Conservation (phyloP, 306 rosid species). For the Lablab purpureus region DNA sequence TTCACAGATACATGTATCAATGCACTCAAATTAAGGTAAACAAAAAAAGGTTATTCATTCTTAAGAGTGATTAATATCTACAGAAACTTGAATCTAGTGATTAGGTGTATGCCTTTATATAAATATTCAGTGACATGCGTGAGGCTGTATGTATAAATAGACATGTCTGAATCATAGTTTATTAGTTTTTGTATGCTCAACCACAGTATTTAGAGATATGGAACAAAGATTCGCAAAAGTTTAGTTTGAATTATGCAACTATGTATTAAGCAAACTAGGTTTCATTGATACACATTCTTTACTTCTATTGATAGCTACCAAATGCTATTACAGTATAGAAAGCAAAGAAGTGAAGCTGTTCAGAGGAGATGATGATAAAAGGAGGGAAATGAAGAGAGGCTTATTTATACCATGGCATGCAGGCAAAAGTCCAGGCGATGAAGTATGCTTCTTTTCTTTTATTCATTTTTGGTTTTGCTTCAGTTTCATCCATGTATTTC, state of each 20-base stretch:
- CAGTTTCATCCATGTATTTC: no score
- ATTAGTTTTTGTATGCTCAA: constrained; percentile 36
- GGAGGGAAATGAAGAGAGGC: constrained; percentile 9
- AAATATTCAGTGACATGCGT: neutral
- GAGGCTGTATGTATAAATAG: no score
- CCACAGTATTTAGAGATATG: constrained; percentile 7
- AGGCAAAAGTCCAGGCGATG: constrained; percentile 45
- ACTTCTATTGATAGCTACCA: neutral
- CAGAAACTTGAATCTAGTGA: no score
- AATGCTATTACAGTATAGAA: neutral
- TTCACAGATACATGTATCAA: no score
- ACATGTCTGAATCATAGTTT: neutral
- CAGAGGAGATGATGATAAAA: neutral
- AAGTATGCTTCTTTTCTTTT: constrained; percentile 21
- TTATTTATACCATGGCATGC: constrained; percentile 34
- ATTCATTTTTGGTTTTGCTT: neutral
- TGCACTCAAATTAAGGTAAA: no score
- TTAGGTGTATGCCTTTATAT: no score
- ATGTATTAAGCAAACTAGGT: neutral
- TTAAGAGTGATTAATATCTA: no score
- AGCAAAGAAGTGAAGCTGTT: constrained; percentile 10
- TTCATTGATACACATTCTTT: neutral
- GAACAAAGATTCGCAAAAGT: constrained; percentile 8
- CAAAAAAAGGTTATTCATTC: no score
- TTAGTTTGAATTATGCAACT: constrained; percentile 10